Conservation (phyloP, 345 rosid species). For the Linum usitatissimum region DNA sequence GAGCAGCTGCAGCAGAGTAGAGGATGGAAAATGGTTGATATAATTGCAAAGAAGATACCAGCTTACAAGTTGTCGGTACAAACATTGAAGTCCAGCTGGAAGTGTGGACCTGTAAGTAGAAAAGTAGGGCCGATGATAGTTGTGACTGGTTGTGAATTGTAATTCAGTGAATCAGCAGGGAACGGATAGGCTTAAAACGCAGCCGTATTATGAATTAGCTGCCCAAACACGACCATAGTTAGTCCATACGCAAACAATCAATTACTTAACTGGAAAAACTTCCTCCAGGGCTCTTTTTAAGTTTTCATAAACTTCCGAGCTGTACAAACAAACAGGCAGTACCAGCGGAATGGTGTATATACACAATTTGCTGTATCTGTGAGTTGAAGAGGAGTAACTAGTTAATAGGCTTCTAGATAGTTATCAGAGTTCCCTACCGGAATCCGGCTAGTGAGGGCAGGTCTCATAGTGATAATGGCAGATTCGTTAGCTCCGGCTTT, state of each 20-base stretch:
- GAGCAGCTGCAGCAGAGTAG: too few relatives aligned
- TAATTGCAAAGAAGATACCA: neutral
- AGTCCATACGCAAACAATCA: neutral
- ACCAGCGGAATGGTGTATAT: neutral
- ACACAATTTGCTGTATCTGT: neutral
- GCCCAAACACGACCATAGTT: neutral
- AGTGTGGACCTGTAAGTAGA: neutral
- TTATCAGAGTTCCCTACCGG: conserved; percentile 5
- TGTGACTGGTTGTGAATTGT: neutral
- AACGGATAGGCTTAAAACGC: neutral
- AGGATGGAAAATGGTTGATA: neutral
- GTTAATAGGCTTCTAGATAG: neutral
- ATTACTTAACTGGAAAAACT: neutral
- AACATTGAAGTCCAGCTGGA: neutral
- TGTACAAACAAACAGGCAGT: neutral
- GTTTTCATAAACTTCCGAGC: neutral
- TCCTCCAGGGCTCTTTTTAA: neutral
- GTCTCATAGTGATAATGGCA: conserved; percentile 77
- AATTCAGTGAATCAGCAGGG: neutral
- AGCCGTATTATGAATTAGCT: neutral
- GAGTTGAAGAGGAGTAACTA: neutral
- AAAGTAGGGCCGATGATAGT: neutral
- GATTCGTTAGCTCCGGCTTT: conserved; percentile 95
- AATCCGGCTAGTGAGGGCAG: conserved; percentile 62
- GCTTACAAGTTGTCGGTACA: neutral